These are phyloP conservation scores for Colletotrichum spaethianum DNA, from an alignment of 2,329 filamentous ascomycete genomes.

Conservation along the genomic window DNA sequence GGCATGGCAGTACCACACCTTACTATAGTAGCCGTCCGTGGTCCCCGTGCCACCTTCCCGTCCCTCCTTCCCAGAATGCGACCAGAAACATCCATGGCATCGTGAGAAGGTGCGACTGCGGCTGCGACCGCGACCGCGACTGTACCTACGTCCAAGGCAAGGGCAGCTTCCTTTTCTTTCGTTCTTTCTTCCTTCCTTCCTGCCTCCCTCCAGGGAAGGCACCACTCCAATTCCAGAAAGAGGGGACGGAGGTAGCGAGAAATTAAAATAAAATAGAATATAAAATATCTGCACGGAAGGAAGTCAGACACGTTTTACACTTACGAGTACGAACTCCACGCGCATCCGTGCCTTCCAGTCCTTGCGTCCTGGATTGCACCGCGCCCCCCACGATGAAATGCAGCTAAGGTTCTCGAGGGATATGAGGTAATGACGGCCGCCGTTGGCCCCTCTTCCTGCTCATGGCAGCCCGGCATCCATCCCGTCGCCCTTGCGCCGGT, in stretches of 20 bases:
- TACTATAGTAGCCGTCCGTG: background rate
- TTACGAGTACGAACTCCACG: background rate
- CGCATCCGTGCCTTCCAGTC: slow-evolving; percentile 17
- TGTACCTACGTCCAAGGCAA: background rate
- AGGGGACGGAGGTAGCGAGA: background rate
- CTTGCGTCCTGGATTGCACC: background rate
- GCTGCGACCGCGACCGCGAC: background rate
- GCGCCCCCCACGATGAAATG: background rate
- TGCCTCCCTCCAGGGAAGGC: background rate
- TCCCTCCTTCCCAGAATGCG: slow-evolving; percentile 25
- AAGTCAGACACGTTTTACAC: background rate
- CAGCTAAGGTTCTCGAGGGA: background rate
- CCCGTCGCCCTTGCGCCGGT: background rate
- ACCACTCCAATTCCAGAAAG: background rate
- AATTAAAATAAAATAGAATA: background rate
- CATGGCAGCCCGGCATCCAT: background rate
- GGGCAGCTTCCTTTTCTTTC: too few species aligned
- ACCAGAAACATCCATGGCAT: slow-evolving; percentile 1
- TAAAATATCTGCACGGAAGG: background rate
- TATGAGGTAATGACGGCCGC: slow-evolving; percentile 6
- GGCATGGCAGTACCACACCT: background rate
- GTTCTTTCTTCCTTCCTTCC: background rate
- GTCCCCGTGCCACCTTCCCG: slow-evolving; percentile 32
- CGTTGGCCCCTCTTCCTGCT: background rate
- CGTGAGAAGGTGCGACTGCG: slow-evolving; percentile 11